Evolutionary conservation across 2,329 filamentous ascomycete species (phyloP).

Genomic region (Pseudogymnoascus pannorum): DNA sequence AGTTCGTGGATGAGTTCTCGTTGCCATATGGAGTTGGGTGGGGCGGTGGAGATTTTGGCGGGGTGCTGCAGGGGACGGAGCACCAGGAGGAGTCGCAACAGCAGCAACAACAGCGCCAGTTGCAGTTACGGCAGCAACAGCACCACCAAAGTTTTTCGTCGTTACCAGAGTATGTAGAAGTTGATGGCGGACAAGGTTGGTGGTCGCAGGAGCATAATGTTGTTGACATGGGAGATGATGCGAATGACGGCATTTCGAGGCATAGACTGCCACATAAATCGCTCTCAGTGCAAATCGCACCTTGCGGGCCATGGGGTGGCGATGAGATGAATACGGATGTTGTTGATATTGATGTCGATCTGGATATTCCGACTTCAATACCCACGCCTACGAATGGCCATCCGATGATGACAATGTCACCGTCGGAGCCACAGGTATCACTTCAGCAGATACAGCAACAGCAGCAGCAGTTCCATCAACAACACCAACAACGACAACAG

Average conservation of each 20-base stretch:
- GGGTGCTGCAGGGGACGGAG: not conserved
- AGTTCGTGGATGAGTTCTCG: not conserved
- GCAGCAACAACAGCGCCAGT: not conserved
- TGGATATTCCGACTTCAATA: not conserved
- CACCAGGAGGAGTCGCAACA: not conserved
- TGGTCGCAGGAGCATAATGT: not conserved
- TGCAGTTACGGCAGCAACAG: not conserved
- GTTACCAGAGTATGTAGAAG: not conserved
- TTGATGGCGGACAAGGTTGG: not conserved
- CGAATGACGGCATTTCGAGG: not conserved
- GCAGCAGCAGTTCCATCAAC: not conserved
- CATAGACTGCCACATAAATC: not conserved
- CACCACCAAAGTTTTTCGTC: not conserved
- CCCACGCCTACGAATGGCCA: not conserved
- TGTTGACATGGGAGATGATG: not conserved
- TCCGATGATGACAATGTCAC: not conserved
- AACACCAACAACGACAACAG: slow-evolving; percentile 2
- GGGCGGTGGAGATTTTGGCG: not conserved
- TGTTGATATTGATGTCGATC: not conserved
- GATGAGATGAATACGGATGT: not conserved
- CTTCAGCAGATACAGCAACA: not conserved
- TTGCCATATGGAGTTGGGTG: not conserved
- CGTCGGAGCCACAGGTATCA: not conserved
- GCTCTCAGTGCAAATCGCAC: not conserved
- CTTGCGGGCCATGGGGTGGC: not conserved